Conservation (phyloP, 2,329 filamentous ascomycete species). For the Colletotrichum magnum region DNA sequence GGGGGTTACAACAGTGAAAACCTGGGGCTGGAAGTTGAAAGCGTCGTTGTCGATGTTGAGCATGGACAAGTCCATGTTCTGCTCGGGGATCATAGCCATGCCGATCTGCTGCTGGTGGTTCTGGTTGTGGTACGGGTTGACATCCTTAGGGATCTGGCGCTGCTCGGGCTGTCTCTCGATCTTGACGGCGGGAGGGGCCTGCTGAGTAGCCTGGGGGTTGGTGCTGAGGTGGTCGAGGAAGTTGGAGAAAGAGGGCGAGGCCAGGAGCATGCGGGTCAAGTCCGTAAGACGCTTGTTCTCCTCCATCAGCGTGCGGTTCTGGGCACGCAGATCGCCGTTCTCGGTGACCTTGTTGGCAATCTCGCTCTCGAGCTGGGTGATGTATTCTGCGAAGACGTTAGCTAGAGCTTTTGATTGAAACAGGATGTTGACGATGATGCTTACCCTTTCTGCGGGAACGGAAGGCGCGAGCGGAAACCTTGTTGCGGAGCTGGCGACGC, state of each 20-base stretch:
- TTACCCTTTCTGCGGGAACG: constrained; percentile 97
- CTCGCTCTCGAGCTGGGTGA: constrained; percentile 91
- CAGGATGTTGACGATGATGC: constrained; percentile 44
- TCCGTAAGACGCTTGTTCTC: constrained; percentile 88
- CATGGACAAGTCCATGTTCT: constrained; percentile 80
- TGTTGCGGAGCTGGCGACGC: constrained; percentile 96
- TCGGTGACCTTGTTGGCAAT: constrained; percentile 88
- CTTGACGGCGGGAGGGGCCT: constrained; percentile 54
- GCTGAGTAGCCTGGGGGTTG: constrained; percentile 65
- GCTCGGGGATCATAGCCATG: constrained; percentile 88
- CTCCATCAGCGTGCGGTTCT: constrained; percentile 86
- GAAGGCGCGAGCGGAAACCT: constrained; percentile 98
- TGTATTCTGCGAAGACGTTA: constrained; percentile 80
- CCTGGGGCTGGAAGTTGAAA: constrained; percentile 76
- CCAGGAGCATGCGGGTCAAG: constrained; percentile 84
- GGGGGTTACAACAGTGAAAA: constrained; percentile 82
- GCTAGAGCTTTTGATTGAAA: neutral
- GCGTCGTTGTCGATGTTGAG: constrained; percentile 70
- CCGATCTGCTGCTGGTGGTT: constrained; percentile 77
- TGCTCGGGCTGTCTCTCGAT: constrained; percentile 42
- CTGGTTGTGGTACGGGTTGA: constrained; percentile 71
- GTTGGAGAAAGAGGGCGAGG: constrained; percentile 85
- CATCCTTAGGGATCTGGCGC: constrained; percentile 72
- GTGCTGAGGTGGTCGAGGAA: constrained; percentile 80
- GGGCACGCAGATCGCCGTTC: constrained; percentile 81